Evolutionary conservation across 192 early-diverging fungal species (phyloP).

Genomic region (Backusella liffmaniae): DNA sequence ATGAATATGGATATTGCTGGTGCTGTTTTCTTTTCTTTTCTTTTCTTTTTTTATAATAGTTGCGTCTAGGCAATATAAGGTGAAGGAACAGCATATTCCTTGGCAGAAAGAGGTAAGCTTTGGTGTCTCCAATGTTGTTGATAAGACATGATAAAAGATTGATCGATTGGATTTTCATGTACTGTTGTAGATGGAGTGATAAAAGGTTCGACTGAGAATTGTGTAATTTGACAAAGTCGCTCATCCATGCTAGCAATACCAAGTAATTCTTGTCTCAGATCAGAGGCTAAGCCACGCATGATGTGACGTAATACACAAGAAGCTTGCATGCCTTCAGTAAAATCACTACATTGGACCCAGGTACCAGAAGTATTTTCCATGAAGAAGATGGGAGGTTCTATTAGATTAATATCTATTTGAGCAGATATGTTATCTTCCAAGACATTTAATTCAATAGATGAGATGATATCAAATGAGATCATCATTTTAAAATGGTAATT

Average conservation of each 20-base stretch:
- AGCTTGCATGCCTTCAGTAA: slow-evolving; percentile 63
- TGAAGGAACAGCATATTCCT: background rate
- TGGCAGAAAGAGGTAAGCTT: slow-evolving; percentile 15
- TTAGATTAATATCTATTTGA: slow-evolving; percentile 51
- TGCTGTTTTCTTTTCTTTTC: background rate
- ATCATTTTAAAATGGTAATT: slow-evolving; percentile 58
- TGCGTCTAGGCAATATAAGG: background rate
- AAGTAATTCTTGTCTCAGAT: slow-evolving; percentile 26
- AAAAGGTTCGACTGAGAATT: background rate
- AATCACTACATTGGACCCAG: slow-evolving; percentile 65
- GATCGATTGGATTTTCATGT: slow-evolving; percentile 6
- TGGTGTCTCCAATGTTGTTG: slow-evolving; percentile 21
- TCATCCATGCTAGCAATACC: slow-evolving; percentile 23
- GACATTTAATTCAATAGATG: slow-evolving; percentile 41
- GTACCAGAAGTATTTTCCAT: slow-evolving; percentile 47
- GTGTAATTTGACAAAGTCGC: slow-evolving; percentile 21
- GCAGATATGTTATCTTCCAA: slow-evolving; percentile 44
- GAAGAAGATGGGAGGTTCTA: slow-evolving; percentile 53
- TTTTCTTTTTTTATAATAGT: background rate
- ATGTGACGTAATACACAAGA: slow-evolving; percentile 47
- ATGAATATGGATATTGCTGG: background rate
- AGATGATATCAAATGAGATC: slow-evolving; percentile 48
- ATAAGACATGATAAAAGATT: background rate
- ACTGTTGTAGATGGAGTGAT: background rate
- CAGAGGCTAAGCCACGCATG: slow-evolving; percentile 42